Evolutionary conservation across 78 protist genomes (phyloP), one percentile per base, ranked within the genome.

Genomic region (Parvularia atlantis): DNA sequence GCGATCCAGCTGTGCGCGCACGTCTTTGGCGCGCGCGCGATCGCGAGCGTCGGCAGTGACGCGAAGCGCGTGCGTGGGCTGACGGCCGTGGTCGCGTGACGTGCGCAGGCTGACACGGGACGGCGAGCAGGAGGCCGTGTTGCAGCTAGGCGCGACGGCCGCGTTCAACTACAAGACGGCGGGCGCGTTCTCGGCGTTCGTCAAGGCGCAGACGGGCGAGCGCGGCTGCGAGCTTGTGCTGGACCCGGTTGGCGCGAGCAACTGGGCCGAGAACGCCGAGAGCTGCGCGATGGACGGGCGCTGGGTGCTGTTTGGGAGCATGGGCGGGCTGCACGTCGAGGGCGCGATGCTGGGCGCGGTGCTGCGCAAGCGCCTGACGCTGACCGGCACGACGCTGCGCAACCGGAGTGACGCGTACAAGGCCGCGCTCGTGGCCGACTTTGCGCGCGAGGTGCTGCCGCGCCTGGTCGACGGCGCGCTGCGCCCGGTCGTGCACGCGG

Each of bases 341-440:
- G 10, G 24, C 22, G 24, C 57, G 22, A 53, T 53, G 24, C 57
- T 26, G 44, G 64, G 61, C 11, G 37, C 66, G 17, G 65, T 81
- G 20, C 31, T 81, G n/a, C 16, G 53, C 16, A 73, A 75, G 66
- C 43, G 85, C 40, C 30, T 81, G 33, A 67, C 70, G 11, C 66
- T 81, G 9, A 73, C 28, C 53, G 85, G 85, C 7, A 72, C 85
- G 40, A 81, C 85, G 19, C 76, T 81, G 33, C 69, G 85, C 62
- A 44, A 65, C n/a, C 43, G 85, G 58, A 39, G 66, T 20, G n/a
- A 37, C 11, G 84, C 61, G 26, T 79, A 72, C 46, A 79, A 71
- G 40, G 48, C 70, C 44, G 71, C 50, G 36, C 39, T 79, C 9
- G 58, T 71, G 26, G 2, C 24, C 3, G 19, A 56, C 19, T 71